phyloP scores from a whole-genome alignment of 78 protist species.

The Diacronema lutheri region DNA sequence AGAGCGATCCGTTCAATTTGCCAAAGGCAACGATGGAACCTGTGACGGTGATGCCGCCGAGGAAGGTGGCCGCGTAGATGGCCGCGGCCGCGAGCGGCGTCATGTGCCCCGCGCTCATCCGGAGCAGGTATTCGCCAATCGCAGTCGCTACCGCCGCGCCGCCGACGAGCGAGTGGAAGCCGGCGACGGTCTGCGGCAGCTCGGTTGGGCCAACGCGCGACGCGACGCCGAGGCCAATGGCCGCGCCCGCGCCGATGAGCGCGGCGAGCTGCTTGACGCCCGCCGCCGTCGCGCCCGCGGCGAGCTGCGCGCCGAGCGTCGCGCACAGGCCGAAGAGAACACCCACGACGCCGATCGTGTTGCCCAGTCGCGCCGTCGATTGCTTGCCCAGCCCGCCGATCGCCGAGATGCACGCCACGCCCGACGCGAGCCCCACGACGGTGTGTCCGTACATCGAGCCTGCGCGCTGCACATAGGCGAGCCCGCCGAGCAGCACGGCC shows the following conservation, averaged over 20 bases:
- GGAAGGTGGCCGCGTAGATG: constrained; percentile 74
- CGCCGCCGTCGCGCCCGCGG: not conserved
- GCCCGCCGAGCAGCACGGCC: too few species aligned
- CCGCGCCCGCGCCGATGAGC: not conserved
- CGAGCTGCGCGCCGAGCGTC: not conserved
- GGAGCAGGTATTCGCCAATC: constrained; percentile 22
- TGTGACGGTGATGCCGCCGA: constrained; percentile 65
- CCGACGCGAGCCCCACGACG: not conserved
- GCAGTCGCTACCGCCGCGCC: constrained; percentile 60
- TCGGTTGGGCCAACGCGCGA: constrained; percentile 16
- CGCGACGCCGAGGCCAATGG: not conserved
- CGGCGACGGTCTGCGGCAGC: constrained; percentile 59
- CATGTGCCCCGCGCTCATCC: too few species aligned
- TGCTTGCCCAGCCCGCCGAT: constrained; percentile 27
- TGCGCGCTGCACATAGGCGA: too few species aligned
- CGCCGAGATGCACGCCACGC: constrained; percentile 26
- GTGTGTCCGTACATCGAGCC: too few species aligned
- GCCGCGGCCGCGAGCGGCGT: constrained; percentile 9
- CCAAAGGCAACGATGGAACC: constrained; percentile 94
- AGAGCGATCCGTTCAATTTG: constrained; percentile 82
- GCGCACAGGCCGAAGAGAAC: constrained; percentile 12
- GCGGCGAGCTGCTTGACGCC: not conserved
- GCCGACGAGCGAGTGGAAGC: constrained; percentile 69
- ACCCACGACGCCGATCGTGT: constrained; percentile 30
- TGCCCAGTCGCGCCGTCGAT: constrained; percentile 39